Conservation (phyloP, 108 stramenopile species). For the Cylindrotheca closterium region DNA sequence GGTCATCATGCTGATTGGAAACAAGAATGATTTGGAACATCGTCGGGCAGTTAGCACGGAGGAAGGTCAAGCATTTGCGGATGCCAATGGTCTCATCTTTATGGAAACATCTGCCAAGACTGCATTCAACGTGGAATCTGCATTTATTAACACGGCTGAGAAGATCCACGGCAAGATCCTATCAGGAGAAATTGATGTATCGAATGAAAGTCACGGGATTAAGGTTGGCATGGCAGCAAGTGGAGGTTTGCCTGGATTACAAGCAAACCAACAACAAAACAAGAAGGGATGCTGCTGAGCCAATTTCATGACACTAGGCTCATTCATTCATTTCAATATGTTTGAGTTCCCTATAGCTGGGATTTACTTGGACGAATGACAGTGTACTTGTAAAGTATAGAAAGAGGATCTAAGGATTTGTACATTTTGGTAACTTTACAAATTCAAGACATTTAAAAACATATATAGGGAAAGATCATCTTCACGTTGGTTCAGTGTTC, state of each 20-base stretch:
- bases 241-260: slow-evolving; percentile 34
- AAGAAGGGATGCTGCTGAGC: slow-evolving; percentile 36
- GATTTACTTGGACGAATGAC: no score
- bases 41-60: slow-evolving; percentile 87
- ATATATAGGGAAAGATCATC: neutral
- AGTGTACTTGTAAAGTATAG: no score
- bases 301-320: neutral
- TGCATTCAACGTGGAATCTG: slow-evolving; percentile 95
- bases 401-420: no score
- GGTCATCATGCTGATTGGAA: slow-evolving; percentile 99
- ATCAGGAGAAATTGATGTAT: slow-evolving; percentile 94
- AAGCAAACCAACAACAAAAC: slow-evolving; percentile 11
- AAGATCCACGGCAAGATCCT: slow-evolving; percentile 97
- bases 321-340: no score
- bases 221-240: slow-evolving; percentile 89
- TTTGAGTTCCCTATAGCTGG: no score
- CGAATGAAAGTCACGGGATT: slow-evolving; percentile 95
- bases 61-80: slow-evolving; percentile 94
- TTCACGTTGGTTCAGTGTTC: neutral
- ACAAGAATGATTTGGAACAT: slow-evolving; percentile 95
- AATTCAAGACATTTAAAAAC: no score
- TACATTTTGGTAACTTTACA: neutral
- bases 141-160: slow-evolving; percentile 97
- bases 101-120: slow-evolving; percentile 98
- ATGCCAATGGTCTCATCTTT: slow-evolving; percentile 96